Percentiles rank a stretch among this genome's conserved stretches.
Evolutionary conservation across 106 monocot genomes (phyloP).

Genomic region (Ottelia alismoides): DNA sequence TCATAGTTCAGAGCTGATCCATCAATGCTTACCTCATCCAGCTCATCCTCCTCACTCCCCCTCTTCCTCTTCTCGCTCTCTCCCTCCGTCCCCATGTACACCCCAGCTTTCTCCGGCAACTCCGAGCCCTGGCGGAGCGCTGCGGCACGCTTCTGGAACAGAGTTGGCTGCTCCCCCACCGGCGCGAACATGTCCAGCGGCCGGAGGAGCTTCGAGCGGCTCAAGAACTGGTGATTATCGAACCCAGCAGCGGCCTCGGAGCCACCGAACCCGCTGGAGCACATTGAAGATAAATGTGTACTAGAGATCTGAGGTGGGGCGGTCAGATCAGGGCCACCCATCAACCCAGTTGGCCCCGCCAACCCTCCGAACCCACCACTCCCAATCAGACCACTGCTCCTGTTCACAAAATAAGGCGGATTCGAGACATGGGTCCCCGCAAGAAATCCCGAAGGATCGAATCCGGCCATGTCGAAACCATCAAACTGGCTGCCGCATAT

Average conservation of each 20-base stretch:
- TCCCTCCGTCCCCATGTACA: constrained; percentile 5
- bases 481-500: constrained; percentile 34
- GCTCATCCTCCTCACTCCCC: constrained; percentile 22
- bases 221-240: constrained; percentile 18
- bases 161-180: constrained; percentile 64
- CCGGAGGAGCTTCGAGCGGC: constrained; percentile 46
- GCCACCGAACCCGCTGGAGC: background rate
- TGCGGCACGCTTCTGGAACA: constrained; percentile 89
- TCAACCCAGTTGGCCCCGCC: constrained; percentile 10
- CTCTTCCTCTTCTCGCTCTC: constrained; percentile 24
- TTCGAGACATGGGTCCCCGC: constrained; percentile 2
- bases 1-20: constrained; percentile 61
- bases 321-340: constrained; percentile 6
- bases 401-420: constrained; percentile 16
- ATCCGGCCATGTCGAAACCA: constrained; percentile 13
- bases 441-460: constrained; percentile 14
- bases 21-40: constrained; percentile 46
- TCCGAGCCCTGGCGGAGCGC: constrained; percentile 25
- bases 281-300: background rate
- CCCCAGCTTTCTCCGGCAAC: background rate
- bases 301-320: background rate
- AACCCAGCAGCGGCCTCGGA: constrained; percentile 5
- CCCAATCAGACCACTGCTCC: constrained; percentile 8
- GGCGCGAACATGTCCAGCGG: constrained; percentile 74
- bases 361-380: constrained; percentile 13